A percentile compares a stretch with the other conserved stretches of the same genome.
phyloP scores from a whole-genome alignment of 495 filamentous ascomycete species.

The Geoglossum glabrum region DNA sequence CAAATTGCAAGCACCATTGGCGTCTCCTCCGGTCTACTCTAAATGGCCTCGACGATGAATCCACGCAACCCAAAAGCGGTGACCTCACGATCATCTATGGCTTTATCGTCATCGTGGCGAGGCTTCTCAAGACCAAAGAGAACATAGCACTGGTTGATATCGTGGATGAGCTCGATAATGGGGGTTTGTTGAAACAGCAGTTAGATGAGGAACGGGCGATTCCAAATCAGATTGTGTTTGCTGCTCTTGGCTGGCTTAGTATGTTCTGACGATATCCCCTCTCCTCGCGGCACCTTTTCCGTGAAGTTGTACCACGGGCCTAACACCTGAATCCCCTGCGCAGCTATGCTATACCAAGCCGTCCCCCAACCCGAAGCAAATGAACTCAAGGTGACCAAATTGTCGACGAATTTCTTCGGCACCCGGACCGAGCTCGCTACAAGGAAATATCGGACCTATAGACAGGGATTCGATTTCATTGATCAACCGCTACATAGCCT shows the following conservation, averaged over 20 bases:
- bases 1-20: neutral
- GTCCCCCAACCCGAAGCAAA: neutral
- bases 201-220: neutral
- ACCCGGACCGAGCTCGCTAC: neutral
- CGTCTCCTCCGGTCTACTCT: neutral
- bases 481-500: neutral
- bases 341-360: neutral
- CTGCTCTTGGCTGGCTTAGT: neutral
- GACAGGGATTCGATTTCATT: neutral
- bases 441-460: neutral
- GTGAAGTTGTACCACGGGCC: neutral
- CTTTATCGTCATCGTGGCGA: neutral
- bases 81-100: neutral
- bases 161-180: neutral
- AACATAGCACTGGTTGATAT: neutral
- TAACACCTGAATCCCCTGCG: neutral
- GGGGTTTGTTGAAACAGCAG: neutral
- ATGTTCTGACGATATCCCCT: neutral
- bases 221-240: neutral
- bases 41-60: neutral
- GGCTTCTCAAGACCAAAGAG: neutral
- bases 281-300: neutral
- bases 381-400: neutral
- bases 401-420: neutral
- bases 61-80: neutral